These are phyloP conservation scores for Jackrogersella minutella DNA, from an alignment of 495 filamentous ascomycete genomes.

Conservation along the genomic window DNA sequence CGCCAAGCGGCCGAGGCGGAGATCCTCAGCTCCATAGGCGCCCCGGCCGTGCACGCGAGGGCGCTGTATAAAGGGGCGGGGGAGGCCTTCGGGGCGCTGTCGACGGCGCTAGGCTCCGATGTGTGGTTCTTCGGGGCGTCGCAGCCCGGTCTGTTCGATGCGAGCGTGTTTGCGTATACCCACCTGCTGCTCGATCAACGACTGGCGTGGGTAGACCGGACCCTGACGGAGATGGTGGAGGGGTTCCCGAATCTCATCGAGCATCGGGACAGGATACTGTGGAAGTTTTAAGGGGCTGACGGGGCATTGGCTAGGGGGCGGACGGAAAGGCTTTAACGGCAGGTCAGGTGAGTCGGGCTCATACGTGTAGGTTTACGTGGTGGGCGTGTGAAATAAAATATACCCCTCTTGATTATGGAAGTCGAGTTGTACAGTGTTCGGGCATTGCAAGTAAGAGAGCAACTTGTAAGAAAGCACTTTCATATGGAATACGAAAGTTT, in stretches of 20 bases:
- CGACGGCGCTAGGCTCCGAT: conserved; percentile 68
- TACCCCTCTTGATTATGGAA: too few relatives aligned
- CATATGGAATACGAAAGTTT: too few relatives aligned
- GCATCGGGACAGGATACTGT: conserved; percentile 47
- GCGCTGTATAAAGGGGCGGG: conserved; percentile 72
- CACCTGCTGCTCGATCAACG: conserved; percentile 73
- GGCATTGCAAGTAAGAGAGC: too few relatives aligned
- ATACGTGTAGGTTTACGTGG: too few relatives aligned
- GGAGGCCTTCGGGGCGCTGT: conserved; percentile 78
- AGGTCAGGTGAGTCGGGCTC: not conserved
- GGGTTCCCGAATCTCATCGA: conserved; percentile 47
- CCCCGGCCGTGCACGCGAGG: conserved; percentile 63
- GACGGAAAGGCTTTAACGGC: not conserved
- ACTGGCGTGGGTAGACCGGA: conserved; percentile 63
- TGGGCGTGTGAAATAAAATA: too few relatives aligned
- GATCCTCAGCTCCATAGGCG: conserved; percentile 66
- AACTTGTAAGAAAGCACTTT: too few relatives aligned
- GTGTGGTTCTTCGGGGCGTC: conserved; percentile 50
- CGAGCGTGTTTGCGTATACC: conserved; percentile 90
- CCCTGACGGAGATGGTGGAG: conserved; percentile 25
- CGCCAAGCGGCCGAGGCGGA: conserved; percentile 74
- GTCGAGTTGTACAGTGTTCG: too few relatives aligned
- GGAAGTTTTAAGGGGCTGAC: conserved; percentile 40
- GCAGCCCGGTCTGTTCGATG: conserved; percentile 80
- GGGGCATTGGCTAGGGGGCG: not conserved